A percentile compares a stretch with the other conserved stretches of the same genome.
Conservation (phyloP, 2,329 filamentous ascomycete species). For the Fusarium sp. region DNA sequence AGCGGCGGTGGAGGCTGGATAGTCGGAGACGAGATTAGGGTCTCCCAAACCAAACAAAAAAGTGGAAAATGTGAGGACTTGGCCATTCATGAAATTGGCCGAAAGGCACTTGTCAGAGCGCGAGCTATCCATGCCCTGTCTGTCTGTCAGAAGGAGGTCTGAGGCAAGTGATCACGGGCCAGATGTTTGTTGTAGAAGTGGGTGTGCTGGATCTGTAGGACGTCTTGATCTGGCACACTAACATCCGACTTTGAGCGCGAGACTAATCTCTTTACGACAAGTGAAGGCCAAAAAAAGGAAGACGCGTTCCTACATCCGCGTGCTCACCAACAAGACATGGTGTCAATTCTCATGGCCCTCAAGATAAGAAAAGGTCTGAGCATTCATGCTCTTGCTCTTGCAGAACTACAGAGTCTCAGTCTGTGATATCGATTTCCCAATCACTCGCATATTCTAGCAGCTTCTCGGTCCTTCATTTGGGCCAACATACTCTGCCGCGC, state of each 20-base stretch:
- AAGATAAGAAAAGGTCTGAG: background rate
- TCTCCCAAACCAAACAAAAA: conserved; percentile 9
- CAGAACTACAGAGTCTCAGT: background rate
- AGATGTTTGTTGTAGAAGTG: conserved; percentile 10
- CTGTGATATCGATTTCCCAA: background rate
- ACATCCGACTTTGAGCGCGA: background rate
- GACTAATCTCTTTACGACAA: background rate
- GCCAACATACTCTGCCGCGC: conserved; percentile 2
- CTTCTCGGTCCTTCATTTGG: background rate
- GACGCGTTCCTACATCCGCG: background rate
- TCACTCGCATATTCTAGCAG: background rate
- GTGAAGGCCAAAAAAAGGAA: background rate
- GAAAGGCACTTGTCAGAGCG: conserved; percentile 3
- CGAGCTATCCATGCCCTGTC: background rate
- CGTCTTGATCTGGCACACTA: background rate
- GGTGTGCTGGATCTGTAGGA: background rate
- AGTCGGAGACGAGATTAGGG: conserved; percentile 8
- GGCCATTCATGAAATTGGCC: conserved; percentile 3
- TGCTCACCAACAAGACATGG: background rate
- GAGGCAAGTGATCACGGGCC: conserved; percentile 22
- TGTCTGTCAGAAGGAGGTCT: conserved; percentile 8
- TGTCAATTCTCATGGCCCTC: background rate
- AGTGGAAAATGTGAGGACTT: conserved; percentile 16
- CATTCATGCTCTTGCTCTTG: background rate
- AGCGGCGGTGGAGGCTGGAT: conserved; percentile 20